These are phyloP conservation scores for Pleurostoma richardsiae DNA, from an alignment of 2,329 filamentous ascomycete species.

Conservation along the genomic window DNA sequence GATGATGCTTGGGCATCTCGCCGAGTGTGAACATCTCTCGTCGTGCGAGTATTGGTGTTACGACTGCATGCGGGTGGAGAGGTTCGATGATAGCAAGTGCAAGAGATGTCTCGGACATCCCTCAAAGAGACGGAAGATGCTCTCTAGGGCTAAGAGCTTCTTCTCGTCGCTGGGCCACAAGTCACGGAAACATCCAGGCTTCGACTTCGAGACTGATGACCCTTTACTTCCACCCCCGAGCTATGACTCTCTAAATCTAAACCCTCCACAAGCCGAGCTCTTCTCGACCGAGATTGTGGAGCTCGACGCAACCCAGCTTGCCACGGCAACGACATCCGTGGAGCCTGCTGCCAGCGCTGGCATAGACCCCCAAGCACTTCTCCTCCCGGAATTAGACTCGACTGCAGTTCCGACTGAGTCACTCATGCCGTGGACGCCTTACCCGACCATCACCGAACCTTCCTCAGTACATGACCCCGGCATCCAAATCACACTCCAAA, in stretches of 20 bases:
- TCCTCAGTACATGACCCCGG: neutral
- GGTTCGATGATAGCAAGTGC: slow-evolving; percentile 47
- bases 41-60: slow-evolving; percentile 53
- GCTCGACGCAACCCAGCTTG: slow-evolving; percentile 8
- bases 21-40: slow-evolving; percentile 39
- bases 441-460: neutral
- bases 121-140: slow-evolving; percentile 45
- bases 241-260: slow-evolving; percentile 36
- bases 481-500: neutral
- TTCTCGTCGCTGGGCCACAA: slow-evolving; percentile 48
- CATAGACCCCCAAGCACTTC: slow-evolving; percentile 23
- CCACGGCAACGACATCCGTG: slow-evolving; percentile 7
- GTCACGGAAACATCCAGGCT: slow-evolving; percentile 27
- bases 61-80: slow-evolving; percentile 46
- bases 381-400: slow-evolving; percentile 24
- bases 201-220: slow-evolving; percentile 22
- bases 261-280: slow-evolving; percentile 33
- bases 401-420: slow-evolving; percentile 10
- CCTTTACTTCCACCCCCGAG: slow-evolving; percentile 32
- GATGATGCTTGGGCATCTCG: slow-evolving; percentile 48
- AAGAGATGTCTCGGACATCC: slow-evolving; percentile 43
- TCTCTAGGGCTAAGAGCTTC: slow-evolving; percentile 48
- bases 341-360: slow-evolving; percentile 9
- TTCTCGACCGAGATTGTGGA: slow-evolving; percentile 37
- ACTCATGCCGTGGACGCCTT: slow-evolving; percentile 21